These are phyloP conservation scores for Ochetophila trinervis DNA, from an alignment of 306 rosid genomes.

Conservation along the genomic window DNA sequence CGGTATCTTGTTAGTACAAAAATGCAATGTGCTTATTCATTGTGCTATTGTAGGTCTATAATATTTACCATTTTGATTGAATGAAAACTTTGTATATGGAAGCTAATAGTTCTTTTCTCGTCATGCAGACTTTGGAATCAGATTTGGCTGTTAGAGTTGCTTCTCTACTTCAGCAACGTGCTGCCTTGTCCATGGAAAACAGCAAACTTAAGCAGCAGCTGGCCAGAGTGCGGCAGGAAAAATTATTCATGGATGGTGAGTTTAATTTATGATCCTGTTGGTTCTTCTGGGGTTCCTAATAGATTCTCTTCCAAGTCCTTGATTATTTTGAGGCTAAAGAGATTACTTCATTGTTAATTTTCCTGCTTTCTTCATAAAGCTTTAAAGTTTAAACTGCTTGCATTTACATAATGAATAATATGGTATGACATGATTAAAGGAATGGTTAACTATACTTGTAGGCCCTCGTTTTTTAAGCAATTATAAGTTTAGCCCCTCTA, in stretches of 20 bases:
- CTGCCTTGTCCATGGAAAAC: constrained; percentile 44
- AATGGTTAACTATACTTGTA: neutral
- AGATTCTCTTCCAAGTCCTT: neutral
- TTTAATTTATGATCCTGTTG: constrained; percentile 2
- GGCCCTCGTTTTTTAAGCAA: neutral
- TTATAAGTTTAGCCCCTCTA: neutral
- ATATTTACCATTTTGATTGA: neutral
- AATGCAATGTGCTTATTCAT: neutral
- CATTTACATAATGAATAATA: neutral
- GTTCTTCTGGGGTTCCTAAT: neutral
- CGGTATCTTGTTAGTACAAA: neutral
- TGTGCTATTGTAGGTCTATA: neutral
- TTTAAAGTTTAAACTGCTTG: neutral
- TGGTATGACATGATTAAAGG: neutral
- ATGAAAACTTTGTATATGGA: constrained; percentile 4
- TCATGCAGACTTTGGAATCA: constrained; percentile 35
- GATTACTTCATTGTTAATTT: neutral
- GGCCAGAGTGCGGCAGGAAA: constrained; percentile 33
- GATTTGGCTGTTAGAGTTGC: constrained; percentile 39
- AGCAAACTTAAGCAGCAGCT: constrained; percentile 39
- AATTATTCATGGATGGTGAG: constrained; percentile 36
- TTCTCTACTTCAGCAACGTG: constrained; percentile 40
- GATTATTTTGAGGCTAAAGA: constrained; percentile 6
- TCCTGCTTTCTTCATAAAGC: neutral
- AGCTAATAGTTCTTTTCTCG: constrained; percentile 11